These are phyloP conservation scores for Debaryomyces psychrophilus DNA, from an alignment of 1,139 yeast genomes.

Conservation along the genomic window DNA sequence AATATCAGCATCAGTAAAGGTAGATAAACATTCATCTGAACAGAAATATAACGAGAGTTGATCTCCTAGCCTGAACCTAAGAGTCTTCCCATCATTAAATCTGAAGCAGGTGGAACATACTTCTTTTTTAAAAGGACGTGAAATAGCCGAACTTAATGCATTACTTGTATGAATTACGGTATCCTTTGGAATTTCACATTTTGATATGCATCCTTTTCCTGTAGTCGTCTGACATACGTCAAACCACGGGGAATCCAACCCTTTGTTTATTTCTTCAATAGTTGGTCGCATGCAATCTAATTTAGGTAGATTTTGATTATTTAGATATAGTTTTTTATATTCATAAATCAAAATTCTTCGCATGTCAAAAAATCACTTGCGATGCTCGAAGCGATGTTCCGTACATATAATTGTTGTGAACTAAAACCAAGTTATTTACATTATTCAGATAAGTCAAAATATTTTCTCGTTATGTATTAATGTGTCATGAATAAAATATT, in stretches of 20 bases:
- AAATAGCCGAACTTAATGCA: conserved; percentile 53
- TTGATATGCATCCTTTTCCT: conserved; percentile 70
- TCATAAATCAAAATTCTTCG: conserved; percentile 2
- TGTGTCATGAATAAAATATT: no score
- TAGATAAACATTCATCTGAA: conserved; percentile 41
- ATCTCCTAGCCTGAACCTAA: conserved; percentile 40
- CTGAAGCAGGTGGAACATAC: conserved; percentile 61
- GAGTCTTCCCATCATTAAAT: conserved; percentile 52
- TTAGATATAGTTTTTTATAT: background rate
- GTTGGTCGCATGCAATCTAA: background rate
- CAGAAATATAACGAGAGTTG: conserved; percentile 54
- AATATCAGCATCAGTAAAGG: conserved; percentile 33
- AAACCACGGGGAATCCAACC: conserved; percentile 33
- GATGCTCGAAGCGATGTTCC: conserved; percentile 1
- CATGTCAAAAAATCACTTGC: conserved; percentile 2
- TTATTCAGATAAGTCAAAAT: no score
- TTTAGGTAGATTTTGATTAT: background rate
- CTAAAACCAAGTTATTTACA: no score
- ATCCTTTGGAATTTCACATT: conserved; percentile 37
- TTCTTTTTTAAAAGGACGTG: conserved; percentile 63
- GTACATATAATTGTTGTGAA: background rate
- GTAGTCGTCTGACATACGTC: conserved; percentile 46
- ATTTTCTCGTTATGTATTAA: no score
- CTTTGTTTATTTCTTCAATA: conserved; percentile 5
- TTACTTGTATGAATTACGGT: conserved; percentile 44